Percentiles rank a stretch among this genome's conserved stretches.
Evolutionary conservation across 768 basidiomycete species (phyloP).

Genomic region (Mycena galericulata): DNA sequence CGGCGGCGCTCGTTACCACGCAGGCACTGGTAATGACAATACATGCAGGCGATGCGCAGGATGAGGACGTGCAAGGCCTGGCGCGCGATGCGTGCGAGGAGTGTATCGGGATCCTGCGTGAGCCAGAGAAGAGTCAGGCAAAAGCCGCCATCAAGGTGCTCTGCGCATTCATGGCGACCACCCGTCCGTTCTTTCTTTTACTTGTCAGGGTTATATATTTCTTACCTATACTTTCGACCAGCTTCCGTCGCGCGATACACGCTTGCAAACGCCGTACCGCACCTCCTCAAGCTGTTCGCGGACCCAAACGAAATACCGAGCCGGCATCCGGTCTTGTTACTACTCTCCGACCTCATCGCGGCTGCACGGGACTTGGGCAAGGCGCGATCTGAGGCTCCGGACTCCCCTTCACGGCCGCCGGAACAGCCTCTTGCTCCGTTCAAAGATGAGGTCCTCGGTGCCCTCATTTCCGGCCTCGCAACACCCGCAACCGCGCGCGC

Average conservation of each 20-base stretch:
- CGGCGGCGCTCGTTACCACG: slow-evolving; percentile 76
- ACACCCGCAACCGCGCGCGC: slow-evolving; percentile 61
- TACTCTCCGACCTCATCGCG: slow-evolving; percentile 74
- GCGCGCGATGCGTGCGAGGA: slow-evolving; percentile 84
- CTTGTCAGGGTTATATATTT: neutral
- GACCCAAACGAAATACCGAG: slow-evolving; percentile 76
- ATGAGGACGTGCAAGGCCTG: slow-evolving; percentile 63
- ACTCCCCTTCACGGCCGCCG: neutral
- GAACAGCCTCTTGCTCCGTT: slow-evolving; percentile 63
- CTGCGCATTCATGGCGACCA: slow-evolving; percentile 80
- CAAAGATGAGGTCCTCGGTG: slow-evolving; percentile 83
- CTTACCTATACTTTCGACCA: no score
- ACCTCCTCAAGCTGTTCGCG: slow-evolving; percentile 81
- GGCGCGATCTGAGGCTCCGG: neutral
- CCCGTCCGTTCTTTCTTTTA: slow-evolving; percentile 64
- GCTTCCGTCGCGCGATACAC: slow-evolving; percentile 78
- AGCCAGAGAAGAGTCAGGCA: slow-evolving; percentile 95
- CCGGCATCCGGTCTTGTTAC: slow-evolving; percentile 72
- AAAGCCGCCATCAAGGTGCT: slow-evolving; percentile 88
- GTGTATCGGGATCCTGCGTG: slow-evolving; percentile 81
- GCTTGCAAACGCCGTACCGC: slow-evolving; percentile 75
- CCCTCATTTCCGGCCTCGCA: slow-evolving; percentile 70
- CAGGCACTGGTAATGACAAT: slow-evolving; percentile 82
- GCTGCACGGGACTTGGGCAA: slow-evolving; percentile 60
- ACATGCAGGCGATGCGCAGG: slow-evolving; percentile 60